Evolutionary conservation across 1,284 basidiomycete genomes (phyloP).

Genomic region (Puccinia polysora): DNA sequence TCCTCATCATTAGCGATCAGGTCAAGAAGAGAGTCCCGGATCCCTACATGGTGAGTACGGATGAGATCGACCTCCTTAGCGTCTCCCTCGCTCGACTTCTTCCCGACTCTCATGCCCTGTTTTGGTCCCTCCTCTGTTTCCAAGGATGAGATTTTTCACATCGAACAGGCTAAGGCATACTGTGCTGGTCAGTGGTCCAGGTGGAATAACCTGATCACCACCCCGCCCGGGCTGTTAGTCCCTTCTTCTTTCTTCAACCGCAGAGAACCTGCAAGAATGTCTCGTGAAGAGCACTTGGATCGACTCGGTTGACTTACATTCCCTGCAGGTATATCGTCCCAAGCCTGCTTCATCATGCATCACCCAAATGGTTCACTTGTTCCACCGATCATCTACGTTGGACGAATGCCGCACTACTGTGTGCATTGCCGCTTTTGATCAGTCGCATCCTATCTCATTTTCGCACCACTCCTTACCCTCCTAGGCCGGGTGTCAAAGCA

Average conservation of each 20-base stretch:
- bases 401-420: constrained; percentile 50
- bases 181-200: constrained; percentile 67
- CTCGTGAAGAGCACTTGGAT: no score
- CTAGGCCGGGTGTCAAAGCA: constrained; percentile 47
- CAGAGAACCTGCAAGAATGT: constrained; percentile 45
- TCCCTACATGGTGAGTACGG: constrained; percentile 83
- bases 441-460: constrained; percentile 43
- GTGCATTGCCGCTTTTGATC: constrained; percentile 58
- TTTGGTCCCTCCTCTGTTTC: constrained; percentile 42
- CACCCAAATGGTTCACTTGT: constrained; percentile 66
- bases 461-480: constrained; percentile 60
- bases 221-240: constrained; percentile 82
- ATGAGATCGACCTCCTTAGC: no score
- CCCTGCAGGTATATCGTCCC: constrained; percentile 66
- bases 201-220: constrained; percentile 90
- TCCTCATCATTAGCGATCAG: constrained; percentile 30
- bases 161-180: constrained; percentile 83
- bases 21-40: constrained; percentile 65
- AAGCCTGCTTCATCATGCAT: constrained; percentile 61
- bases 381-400: constrained; percentile 65
- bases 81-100: no score
- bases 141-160: constrained; percentile 90
- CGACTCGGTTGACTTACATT: constrained; percentile 41
- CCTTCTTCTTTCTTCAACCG: background rate
- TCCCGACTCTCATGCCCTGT: constrained; percentile 23